Conservation (phyloP, 129 eudicot species). For the Gnaphalium uliginosum region DNA sequence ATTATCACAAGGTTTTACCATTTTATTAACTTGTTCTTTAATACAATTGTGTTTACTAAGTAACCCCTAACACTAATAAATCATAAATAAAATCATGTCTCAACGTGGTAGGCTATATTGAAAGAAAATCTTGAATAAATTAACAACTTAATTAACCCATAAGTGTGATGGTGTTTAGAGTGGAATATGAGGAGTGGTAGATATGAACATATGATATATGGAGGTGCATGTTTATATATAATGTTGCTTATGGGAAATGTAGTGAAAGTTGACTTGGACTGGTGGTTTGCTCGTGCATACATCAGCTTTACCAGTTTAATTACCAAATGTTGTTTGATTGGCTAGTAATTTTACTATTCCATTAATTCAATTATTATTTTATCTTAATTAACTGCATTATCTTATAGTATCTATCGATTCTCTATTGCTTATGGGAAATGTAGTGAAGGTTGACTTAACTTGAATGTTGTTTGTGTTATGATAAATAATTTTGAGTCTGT, state of each 20-base stretch:
- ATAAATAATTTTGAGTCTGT: no score
- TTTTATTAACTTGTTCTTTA: background rate
- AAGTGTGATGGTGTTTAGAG: background rate
- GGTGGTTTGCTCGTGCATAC: conserved; percentile 38
- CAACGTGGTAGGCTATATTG: no score
- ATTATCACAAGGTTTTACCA: conserved; percentile 38
- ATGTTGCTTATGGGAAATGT: conserved; percentile 6
- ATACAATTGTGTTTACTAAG: background rate
- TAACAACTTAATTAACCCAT: no score
- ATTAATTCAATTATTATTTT: no score
- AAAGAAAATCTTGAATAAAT: no score
- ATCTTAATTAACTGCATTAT: no score
- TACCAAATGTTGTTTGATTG: conserved; percentile 11
- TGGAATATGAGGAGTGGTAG: conserved; percentile 14
- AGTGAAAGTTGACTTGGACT: conserved; percentile 38
- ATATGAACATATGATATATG: conserved; percentile 3
- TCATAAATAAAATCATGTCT: no score
- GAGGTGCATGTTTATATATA: conserved; percentile 3
- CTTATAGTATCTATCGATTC: no score
- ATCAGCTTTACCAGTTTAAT: conserved; percentile 5
- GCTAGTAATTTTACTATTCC: background rate
- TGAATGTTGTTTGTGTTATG: no score
- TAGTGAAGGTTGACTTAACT: no score
- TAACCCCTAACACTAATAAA: no score
- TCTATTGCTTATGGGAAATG: no score